These are phyloP conservation scores for Kokia cookei DNA, from an alignment of 441 rosid genomes.

Conservation along the genomic window DNA sequence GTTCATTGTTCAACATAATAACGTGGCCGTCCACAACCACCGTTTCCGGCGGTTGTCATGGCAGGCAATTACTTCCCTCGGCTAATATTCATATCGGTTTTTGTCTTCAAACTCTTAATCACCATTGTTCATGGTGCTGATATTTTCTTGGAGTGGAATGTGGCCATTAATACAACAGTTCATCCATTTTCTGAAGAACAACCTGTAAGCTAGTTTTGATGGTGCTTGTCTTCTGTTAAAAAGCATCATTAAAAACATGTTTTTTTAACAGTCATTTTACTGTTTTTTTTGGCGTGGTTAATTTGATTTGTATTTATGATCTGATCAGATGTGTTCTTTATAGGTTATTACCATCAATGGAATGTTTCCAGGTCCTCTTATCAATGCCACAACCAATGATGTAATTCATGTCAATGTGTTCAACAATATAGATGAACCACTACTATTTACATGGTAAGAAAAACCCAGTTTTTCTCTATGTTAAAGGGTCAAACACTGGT, in stretches of 20 bases:
- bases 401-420: conserved; percentile 23
- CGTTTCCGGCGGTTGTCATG: conserved; percentile 3
- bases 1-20: background rate
- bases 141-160: conserved; percentile 39
- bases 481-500: too few relatives aligned
- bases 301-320: background rate
- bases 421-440: conserved; percentile 29
- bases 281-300: background rate
- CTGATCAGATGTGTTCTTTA: background rate
- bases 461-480: background rate
- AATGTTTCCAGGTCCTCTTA: conserved; percentile 55
- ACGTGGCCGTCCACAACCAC: background rate
- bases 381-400: conserved; percentile 34
- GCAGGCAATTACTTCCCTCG: background rate
- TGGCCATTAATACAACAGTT: conserved; percentile 16
- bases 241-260: background rate
- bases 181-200: conserved; percentile 17
- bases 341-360: conserved; percentile 54
- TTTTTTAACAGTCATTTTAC: background rate
- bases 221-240: background rate
- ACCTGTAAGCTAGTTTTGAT: conserved; percentile 22
- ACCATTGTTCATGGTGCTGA: conserved; percentile 12
- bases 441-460: conserved; percentile 35
- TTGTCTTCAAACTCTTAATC: background rate
- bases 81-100: conserved; percentile 1